phyloP scores from a whole-genome alignment of 106 monocot species.

The Dactylorhiza incarnata region DNA sequence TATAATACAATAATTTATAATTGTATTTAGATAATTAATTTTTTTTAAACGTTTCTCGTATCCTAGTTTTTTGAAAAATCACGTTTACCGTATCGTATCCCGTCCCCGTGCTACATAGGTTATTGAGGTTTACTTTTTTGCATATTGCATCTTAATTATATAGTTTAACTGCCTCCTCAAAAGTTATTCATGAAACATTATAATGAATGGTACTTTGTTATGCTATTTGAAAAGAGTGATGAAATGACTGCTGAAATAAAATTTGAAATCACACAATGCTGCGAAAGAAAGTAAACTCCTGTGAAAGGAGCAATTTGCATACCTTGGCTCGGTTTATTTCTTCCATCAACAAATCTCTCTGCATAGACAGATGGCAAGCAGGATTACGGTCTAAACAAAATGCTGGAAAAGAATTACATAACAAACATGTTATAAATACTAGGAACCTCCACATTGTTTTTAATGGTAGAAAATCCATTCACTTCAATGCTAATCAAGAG shows the following conservation, averaged over 20 bases:
- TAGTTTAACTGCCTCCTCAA: background rate
- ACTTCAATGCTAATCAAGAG: background rate
- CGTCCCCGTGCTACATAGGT: no score
- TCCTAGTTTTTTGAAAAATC: no score
- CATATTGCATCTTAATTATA: background rate
- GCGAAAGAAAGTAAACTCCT: background rate
- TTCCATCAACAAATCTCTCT: constrained; percentile 2
- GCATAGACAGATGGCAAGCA: background rate
- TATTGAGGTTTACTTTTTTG: background rate
- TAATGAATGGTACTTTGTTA: background rate
- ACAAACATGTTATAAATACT: background rate
- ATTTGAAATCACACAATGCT: background rate
- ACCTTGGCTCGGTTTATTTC: constrained; percentile 3
- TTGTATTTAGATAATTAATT: no score
- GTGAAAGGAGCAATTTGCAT: background rate
- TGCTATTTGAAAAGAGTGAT: background rate
- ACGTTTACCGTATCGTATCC: no score
- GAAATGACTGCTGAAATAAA: background rate
- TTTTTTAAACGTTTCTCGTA: no score
- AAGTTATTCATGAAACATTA: background rate
- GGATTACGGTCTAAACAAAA: background rate
- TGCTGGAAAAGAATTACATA: background rate
- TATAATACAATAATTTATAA: no score
- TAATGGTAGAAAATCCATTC: background rate
- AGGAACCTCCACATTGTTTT: background rate